These are phyloP conservation scores for Colletotrichum plurivorum DNA, from an alignment of 2,329 filamentous ascomycete species.

Conservation along the genomic window DNA sequence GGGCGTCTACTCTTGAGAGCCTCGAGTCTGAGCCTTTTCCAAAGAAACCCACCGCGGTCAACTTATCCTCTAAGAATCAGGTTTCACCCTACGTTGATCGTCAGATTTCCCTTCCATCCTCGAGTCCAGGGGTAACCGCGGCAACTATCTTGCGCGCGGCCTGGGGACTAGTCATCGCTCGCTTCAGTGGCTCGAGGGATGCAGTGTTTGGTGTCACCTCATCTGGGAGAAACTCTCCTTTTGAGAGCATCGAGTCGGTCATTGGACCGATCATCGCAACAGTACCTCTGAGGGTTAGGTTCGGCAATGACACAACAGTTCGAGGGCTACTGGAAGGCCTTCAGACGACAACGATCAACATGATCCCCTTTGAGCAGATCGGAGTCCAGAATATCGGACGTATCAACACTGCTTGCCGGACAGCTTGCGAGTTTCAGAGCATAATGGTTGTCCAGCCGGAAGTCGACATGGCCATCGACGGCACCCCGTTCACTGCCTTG, in stretches of 20 bases:
- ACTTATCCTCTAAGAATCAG: too few relatives aligned
- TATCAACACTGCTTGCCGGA: conserved; percentile 9
- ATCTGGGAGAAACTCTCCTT: conserved; percentile 45
- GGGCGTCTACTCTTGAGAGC: conserved; percentile 30
- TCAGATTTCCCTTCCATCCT: not conserved
- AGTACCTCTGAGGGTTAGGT: conserved; percentile 22
- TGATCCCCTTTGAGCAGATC: conserved; percentile 48
- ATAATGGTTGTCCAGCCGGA: conserved; percentile 41
- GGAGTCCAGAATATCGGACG: conserved; percentile 49
- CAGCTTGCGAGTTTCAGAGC: conserved; percentile 35
- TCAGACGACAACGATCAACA: conserved; percentile 47
- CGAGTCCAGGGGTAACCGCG: conserved; percentile 1
- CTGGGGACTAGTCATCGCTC: conserved; percentile 56
- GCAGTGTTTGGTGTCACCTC: conserved; percentile 58
- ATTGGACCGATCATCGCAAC: conserved; percentile 48
- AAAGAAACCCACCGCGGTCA: not conserved
- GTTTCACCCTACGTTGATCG: conserved; percentile 13
- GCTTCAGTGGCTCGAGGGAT: conserved; percentile 53
- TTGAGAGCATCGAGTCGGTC: conserved; percentile 43
- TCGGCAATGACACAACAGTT: conserved; percentile 3
- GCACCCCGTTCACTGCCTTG: conserved; percentile 9
- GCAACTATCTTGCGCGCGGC: conserved; percentile 47
- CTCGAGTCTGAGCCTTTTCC: conserved; percentile 20
- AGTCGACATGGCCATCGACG: conserved; percentile 31
- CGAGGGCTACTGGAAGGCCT: conserved; percentile 42